Evolutionary conservation across 139 green algal species (phyloP), one percentile per base, ranked within the genome.

Genomic region (Volvox africanus): DNA sequence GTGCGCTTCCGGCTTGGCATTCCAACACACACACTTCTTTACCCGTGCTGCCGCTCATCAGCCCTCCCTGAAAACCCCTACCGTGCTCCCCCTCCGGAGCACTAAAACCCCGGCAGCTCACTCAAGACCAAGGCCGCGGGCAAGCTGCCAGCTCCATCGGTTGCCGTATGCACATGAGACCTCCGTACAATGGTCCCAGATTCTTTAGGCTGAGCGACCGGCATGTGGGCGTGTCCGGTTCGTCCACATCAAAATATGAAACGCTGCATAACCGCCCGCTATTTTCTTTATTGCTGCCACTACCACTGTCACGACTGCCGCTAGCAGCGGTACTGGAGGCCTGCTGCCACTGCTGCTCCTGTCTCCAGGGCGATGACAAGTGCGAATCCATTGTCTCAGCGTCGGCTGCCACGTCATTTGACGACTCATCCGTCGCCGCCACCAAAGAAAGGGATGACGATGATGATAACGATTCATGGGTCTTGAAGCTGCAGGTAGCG

Each of bases 231-330:
- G 33, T 73, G 9, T 30, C 28, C 28, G 68, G n/a, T 26, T 89
- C 69, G 22, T 26, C 37, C 17, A 14, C 71, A 33, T 89, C 84
- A 32, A 73, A 89, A 11, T 69, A 71, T 17, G 69, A 71, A 44
- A 89, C 84, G 28, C 84, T 89, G 84, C 84, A 89, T 69, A 89
- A 24, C 81, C 80, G 65, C 65, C 16, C 9, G 17, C 17, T 19
- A 69, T 26, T 19, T 19, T 17, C 19, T 19, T 69, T 17, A 26
- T 17, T 26, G 17, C 17, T 17, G 17, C 19, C 55, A 18, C 80
- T 35, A 20, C 13, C 61, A 24, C 14, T 81, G 30, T 20, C 75
- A 30, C 13, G 20, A 9, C 1, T 86, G 32, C 24, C 13, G 50
- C 24, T 44, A 35, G 11, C 20, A 24, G 24, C 79, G 79, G 21